Evolutionary conservation across 2,329 filamentous ascomycete genomes (phyloP), one percentile per base, ranked within the genome.

Genomic region (Sclerotinia borealis): DNA sequence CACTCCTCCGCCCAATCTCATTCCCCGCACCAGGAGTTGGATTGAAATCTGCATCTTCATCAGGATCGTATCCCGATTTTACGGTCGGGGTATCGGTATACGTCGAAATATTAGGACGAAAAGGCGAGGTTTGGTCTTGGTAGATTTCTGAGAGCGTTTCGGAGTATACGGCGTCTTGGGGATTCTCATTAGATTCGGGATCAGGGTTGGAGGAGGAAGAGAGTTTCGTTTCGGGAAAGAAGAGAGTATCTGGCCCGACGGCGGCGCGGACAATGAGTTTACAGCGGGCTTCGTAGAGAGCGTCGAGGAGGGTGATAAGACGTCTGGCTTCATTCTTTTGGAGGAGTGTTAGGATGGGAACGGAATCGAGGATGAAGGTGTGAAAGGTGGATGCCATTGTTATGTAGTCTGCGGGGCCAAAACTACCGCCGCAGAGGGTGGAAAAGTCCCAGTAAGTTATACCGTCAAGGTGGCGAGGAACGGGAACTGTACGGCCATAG

Each of bases 351-450:
- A 95, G 77, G 19, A 89, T 73, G 0, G 91, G 90, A 1, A 93
- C 80, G 25, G 85, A 77, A 68, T 89, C 87, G 52, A 93, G 79
- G 72, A 93, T 85, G 65, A 93, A 82, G 0, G 90, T 93, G 75
- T 93, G 89, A 74, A 88, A 93, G 19, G 84, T 89, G 1, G 89
- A 92, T 1, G 90, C 89, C 73, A 95, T 83, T 1, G 88, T 89
- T 61, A 93, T 89, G 76, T 93, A 95, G 77, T 95, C 91, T 34
- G 91, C 91, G 1, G 90, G 90, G 0, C 91, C 91, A 50, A 92
- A 85, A 1, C 80, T 79, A 7, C 76, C 77, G 64, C 81, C 81
- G 64, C 90, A 91, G 1, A 93, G 81, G 41, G 88, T 82, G 17
- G 79, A 71, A 69, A 93, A 95, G 11, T 83, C 82, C 83, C 89